Percentiles rank a stretch among this genome's conserved stretches.
Evolutionary conservation across 169 alveolate genomes (phyloP).

Genomic region (Plasmodium inui): DNA sequence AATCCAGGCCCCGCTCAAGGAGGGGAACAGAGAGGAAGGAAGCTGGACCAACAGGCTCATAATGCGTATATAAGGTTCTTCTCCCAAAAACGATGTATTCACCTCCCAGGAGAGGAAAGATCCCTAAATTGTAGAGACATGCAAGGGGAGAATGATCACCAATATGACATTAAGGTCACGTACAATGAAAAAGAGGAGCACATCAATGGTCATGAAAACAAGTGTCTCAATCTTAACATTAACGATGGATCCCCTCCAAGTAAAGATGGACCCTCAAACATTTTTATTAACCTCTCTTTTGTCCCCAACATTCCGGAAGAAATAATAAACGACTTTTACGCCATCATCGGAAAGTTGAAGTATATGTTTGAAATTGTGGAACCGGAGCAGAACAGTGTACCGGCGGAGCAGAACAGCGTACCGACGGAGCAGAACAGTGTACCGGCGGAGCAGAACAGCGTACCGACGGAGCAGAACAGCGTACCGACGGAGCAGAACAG

Average conservation of each 20-base stretch:
- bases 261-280: not conserved
- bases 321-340: not conserved
- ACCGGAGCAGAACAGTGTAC: not conserved
- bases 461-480: too few species aligned
- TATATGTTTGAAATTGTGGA: not conserved
- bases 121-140: not conserved
- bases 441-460: too few species aligned
- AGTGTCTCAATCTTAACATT: not conserved
- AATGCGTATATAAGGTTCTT: not conserved
- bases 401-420: not conserved
- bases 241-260: not conserved
- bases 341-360: not conserved
- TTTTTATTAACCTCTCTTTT: not conserved
- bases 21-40: not conserved
- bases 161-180: not conserved
- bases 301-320: not conserved
- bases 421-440: too few species aligned
- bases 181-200: not conserved
- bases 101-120: not conserved
- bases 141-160: not conserved
- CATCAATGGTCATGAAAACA: not conserved
- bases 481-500: too few species aligned
- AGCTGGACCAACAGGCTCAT: not conserved
- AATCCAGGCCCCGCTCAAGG: too few species aligned
- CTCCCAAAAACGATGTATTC: not conserved